phyloP scores from a whole-genome alignment of 179 eudicot genomes.

The Silene coronaria region DNA sequence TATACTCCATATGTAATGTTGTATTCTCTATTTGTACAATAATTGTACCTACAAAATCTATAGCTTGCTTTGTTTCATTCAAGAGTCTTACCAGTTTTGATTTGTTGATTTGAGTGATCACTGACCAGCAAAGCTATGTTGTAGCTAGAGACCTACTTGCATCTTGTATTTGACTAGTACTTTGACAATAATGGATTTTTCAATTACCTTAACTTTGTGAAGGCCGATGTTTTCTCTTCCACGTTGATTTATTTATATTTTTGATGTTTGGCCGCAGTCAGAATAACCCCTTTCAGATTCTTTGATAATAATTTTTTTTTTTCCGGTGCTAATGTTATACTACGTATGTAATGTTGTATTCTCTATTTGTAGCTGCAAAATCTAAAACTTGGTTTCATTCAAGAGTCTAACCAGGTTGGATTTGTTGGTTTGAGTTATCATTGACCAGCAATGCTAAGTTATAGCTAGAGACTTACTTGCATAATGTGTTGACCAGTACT shows the following conservation, averaged over 20 bases:
- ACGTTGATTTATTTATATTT: not conserved
- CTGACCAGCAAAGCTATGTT: not conserved
- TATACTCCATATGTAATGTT: not conserved
- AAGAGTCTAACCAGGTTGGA: no score
- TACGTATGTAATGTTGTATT: no score
- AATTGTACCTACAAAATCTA: not conserved
- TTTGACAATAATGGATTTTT: not conserved
- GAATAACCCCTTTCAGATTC: not conserved
- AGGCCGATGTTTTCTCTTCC: not conserved
- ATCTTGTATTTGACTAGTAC: not conserved
- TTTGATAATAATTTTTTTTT: no score
- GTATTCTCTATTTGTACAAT: not conserved
- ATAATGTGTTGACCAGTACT: no score
- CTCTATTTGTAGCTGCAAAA: no score
- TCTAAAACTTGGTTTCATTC: no score
- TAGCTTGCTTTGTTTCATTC: not conserved
- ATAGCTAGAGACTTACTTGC: no score
- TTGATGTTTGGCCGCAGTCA: not conserved
- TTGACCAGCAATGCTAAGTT: no score
- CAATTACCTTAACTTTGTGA: not conserved
- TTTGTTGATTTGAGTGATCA: not conserved
- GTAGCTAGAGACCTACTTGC: not conserved
- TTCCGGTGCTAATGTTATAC: no score
- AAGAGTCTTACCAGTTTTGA: not conserved
- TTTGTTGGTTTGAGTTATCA: no score